Conservation (phyloP, 768 basidiomycete genomes). For the Crucibulum laeve region DNA sequence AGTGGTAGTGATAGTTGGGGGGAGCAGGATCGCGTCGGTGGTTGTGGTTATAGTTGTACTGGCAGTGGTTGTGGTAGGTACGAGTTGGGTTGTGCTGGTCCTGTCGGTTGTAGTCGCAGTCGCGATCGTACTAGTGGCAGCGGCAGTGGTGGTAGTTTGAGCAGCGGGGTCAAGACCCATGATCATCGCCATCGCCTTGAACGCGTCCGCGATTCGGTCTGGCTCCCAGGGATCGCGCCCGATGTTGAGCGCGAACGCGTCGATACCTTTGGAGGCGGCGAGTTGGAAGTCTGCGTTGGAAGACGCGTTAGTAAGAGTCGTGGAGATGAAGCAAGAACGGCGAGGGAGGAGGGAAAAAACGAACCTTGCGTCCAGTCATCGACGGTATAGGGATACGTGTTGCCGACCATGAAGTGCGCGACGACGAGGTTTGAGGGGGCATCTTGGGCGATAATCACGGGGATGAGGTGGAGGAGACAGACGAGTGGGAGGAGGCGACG, state of each 20-base stretch:
- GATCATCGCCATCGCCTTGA: constrained; percentile 16
- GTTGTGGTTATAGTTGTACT: too few species aligned
- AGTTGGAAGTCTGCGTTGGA: constrained; percentile 37
- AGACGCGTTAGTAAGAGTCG: not conserved
- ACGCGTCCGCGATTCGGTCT: constrained; percentile 39
- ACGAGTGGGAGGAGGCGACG: not conserved
- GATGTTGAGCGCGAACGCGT: constrained; percentile 54
- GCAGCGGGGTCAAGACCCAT: not conserved
- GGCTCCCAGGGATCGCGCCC: constrained; percentile 46
- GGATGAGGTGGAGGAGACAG: not conserved
- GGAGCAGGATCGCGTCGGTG: too few species aligned
- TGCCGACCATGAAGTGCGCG: constrained; percentile 61
- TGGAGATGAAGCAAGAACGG: not conserved
- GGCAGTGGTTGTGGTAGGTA: too few species aligned
- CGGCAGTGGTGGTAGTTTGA: not conserved
- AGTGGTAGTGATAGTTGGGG: too few species aligned
- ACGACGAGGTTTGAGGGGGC: constrained; percentile 32
- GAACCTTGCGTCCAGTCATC: constrained; percentile 39
- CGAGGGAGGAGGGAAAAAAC: constrained; percentile 1
- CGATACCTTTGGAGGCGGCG: constrained; percentile 46
- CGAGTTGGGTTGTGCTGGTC: too few species aligned
- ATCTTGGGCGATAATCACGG: not conserved
- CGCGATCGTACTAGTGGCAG: not conserved
- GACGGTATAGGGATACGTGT: constrained; percentile 49
- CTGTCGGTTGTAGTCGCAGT: too few species aligned